Conservation (phyloP, 129 eudicot species). For the carrot (Daucus carota) region DNA sequence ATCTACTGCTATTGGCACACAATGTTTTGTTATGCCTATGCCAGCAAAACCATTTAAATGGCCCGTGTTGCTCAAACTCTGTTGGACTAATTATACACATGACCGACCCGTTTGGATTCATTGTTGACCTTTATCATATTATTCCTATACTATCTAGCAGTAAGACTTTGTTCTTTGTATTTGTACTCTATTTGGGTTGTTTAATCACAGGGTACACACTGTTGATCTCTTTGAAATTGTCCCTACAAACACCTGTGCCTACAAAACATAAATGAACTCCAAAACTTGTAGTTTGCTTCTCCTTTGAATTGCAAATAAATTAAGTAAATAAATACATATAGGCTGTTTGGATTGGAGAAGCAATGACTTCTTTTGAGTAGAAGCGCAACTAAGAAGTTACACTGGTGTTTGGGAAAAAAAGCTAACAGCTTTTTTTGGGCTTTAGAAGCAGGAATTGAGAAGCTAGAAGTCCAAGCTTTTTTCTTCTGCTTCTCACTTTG, state of each 20-base stretch:
- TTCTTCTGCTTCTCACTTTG: too few relatives aligned
- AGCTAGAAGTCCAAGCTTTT: too few relatives aligned
- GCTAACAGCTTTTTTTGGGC: too few relatives aligned
- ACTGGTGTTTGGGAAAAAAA: too few relatives aligned
- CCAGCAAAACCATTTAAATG: neutral
- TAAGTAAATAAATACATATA: neutral
- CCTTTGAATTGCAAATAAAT: neutral
- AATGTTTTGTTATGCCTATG: neutral
- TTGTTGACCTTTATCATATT: neutral
- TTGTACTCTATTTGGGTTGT: neutral
- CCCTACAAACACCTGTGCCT: neutral
- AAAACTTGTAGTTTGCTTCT: neutral
- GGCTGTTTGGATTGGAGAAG: too few relatives aligned
- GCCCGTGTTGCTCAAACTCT: neutral
- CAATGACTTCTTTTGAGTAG: too few relatives aligned
- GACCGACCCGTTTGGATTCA: neutral
- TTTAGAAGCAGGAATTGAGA: too few relatives aligned
- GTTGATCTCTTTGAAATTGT: neutral
- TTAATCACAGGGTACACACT: neutral
- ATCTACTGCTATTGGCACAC: neutral
- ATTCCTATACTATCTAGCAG: neutral
- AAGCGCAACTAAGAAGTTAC: too few relatives aligned
- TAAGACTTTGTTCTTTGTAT: neutral
- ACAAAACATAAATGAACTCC: neutral
- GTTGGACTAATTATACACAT: neutral